phyloP scores from a whole-genome alignment of 75 land plant species.

The Picea sitchensis region DNA sequence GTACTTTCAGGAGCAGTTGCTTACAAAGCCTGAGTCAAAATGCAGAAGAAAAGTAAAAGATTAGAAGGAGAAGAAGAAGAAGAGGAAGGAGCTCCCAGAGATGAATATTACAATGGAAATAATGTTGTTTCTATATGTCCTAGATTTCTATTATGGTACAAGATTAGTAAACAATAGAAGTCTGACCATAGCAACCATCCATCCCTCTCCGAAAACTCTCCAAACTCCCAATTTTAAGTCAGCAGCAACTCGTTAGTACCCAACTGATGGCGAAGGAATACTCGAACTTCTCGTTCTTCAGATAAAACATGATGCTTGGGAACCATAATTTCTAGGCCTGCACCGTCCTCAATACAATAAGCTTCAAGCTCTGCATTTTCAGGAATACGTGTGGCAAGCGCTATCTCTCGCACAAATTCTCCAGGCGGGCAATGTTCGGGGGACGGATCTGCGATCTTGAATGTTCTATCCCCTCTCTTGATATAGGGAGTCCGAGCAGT shows the following conservation, averaged over 20 bases:
- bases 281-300: slow-evolving; percentile 91
- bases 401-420: slow-evolving; percentile 91
- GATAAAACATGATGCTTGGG: slow-evolving; percentile 81
- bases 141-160: slow-evolving; percentile 14
- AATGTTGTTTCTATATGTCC: slow-evolving; percentile 5
- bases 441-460: slow-evolving; percentile 81
- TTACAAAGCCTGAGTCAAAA: slow-evolving; percentile 10
- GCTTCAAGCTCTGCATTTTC: slow-evolving; percentile 97
- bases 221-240: slow-evolving; percentile 20
- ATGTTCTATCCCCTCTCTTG: slow-evolving; percentile 83
- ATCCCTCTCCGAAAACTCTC: slow-evolving; percentile 3
- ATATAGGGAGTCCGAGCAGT: slow-evolving; percentile 70
- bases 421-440: slow-evolving; percentile 98
- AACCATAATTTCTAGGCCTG: slow-evolving; percentile 91
- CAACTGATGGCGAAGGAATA: slow-evolving; percentile 78
- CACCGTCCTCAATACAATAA: slow-evolving; percentile 73
- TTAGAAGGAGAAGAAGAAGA: not conserved
- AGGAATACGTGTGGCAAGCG: slow-evolving; percentile 88
- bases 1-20: not conserved
- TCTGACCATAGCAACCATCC: slow-evolving; percentile 13
- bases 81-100: slow-evolving; percentile 3
- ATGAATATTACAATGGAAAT: slow-evolving; percentile 11
- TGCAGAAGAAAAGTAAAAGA: slow-evolving; percentile 12
- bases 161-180: slow-evolving; percentile 15
- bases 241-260: slow-evolving; percentile 60